Conservation (phyloP, 106 monocot species). For the Cymbidium sinense region DNA sequence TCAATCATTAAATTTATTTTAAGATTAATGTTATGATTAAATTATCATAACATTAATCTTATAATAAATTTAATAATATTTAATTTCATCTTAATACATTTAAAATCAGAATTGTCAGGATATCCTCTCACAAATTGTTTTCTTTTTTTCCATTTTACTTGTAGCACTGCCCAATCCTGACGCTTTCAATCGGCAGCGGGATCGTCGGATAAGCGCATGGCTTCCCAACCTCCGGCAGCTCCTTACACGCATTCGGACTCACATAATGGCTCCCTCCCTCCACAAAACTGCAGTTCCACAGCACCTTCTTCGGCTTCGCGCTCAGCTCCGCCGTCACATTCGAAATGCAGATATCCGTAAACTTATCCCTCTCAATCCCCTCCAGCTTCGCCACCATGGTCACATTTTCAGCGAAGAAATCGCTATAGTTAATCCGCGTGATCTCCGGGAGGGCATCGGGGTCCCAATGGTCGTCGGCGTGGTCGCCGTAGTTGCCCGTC, state of each 20-base stretch:
- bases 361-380: conserved; percentile 53
- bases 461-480: conserved; percentile 64
- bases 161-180: conserved; percentile 16
- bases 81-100: too few relatives aligned
- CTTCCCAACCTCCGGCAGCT: conserved; percentile 20
- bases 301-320: conserved; percentile 47
- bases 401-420: conserved; percentile 62
- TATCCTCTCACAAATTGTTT: too few relatives aligned
- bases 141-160: too few relatives aligned
- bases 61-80: too few relatives aligned
- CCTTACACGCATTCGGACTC: conserved; percentile 35
- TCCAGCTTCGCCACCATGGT: conserved; percentile 60
- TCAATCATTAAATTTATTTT: too few relatives aligned
- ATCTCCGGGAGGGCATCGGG: conserved; percentile 69
- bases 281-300: conserved; percentile 72
- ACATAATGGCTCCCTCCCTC: conserved; percentile 34
- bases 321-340: conserved; percentile 53
- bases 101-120: too few relatives aligned
- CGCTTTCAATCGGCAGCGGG: conserved; percentile 29
- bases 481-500: conserved; percentile 62
- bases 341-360: conserved; percentile 77
- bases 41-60: too few relatives aligned
- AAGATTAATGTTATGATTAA: too few relatives aligned
- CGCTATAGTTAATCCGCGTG: conserved; percentile 56
- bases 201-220: conserved; percentile 41